Base-by-base conservation (phyloP, 2,329 filamentous ascomycete genomes). In the Chaetomium sp. region DNA sequence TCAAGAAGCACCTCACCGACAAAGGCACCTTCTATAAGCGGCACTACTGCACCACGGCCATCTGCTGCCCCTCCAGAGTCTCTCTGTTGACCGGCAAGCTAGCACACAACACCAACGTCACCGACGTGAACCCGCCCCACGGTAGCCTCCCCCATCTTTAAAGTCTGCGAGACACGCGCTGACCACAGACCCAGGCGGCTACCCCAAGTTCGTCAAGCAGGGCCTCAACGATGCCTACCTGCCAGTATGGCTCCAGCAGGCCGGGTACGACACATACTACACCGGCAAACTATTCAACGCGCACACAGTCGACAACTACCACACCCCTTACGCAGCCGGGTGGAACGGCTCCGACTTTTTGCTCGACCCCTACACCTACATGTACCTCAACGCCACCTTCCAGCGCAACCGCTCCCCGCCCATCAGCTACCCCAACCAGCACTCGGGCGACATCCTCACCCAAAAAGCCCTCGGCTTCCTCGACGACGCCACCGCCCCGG, bases 321-420 rank as follows among this genome's bases (percentile, higher is more conserved):
- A 84, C 65, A 76, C 78, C 16, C 82, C 86, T 0, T 80, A 78
- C 60, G 78, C 83, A 0, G 79, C 78, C 2, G 87, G 86, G 2
- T 89, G 83, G 78, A 87, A 80, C 31, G 79, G 79, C 0, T 86
- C 84, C 0, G 74, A 78, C 68, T 81, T 89, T 68, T 77, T 90
- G 1, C 77, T 90, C 1, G 87, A 91, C 66, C 88, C 88, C 0
- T 84, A 81, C 68, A 91, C 89, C 0, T 91, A 91, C 70, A 79
- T 83, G 31, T 92, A 91, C 71, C 80, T 87, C 29, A 90, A 91
- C 71, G 79, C 85, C 1, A 87, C 83, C 4, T 88, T 87, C 72
- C 83, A 88, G 66, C 80, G 85, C 10, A 88, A 91, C 69, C 75
- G 79, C 0, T 81, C 86, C 1, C 63, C 63, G 0, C 78, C 78